A percentile compares a stretch with the other conserved stretches of the same genome.
phyloP scores from a whole-genome alignment of 2,329 filamentous ascomycete genomes.

The Botrytis porri region DNA sequence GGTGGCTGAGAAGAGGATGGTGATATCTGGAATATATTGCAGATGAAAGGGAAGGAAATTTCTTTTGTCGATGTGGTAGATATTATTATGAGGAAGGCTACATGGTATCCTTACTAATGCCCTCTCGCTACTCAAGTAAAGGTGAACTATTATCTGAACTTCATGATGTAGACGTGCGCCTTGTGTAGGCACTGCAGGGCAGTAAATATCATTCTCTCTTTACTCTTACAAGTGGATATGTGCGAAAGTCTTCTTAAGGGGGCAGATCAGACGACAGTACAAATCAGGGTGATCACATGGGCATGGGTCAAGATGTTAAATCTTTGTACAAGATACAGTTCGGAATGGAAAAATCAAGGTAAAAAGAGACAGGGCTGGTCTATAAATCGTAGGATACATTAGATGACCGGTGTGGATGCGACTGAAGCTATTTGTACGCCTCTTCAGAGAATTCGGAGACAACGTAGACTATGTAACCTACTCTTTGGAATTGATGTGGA shows the following conservation, averaged over 20 bases:
- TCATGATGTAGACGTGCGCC: neutral
- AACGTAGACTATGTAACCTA: neutral
- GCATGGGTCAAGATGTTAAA: neutral
- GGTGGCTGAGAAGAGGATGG: neutral
- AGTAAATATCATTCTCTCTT: neutral
- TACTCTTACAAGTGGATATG: neutral
- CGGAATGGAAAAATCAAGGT: neutral
- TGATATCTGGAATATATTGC: neutral
- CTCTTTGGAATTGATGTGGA: neutral
- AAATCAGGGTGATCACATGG: neutral
- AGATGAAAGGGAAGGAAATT: neutral
- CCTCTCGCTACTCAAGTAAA: neutral
- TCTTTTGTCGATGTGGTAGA: neutral
- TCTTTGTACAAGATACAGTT: neutral
- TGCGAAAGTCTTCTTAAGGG: neutral
- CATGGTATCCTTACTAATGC: neutral
- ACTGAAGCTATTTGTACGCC: neutral
- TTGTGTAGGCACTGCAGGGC: neutral
- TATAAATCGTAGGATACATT: neutral
- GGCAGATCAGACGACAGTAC: neutral
- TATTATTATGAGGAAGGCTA: neutral
- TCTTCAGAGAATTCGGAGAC: neutral
- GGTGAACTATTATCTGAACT: neutral
- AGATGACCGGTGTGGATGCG: fast-evolving
- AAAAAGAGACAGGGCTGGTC: neutral